Evolutionary conservation across 129 eudicot species (phyloP).

Genomic region (Flaveria linearis): DNA sequence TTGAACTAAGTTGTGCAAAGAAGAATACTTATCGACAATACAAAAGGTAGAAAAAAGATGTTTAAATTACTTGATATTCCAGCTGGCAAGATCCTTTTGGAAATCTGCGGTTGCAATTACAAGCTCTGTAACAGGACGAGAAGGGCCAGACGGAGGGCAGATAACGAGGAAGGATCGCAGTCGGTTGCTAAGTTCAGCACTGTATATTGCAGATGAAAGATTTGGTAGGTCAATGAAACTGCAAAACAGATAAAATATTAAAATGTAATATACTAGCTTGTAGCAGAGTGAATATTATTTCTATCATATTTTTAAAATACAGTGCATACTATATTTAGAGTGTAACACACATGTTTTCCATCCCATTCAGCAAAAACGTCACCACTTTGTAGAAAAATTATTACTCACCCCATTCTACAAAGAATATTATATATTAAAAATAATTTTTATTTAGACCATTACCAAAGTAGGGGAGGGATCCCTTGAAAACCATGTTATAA

Average conservation of each 20-base stretch:
- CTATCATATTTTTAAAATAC: too few relatives aligned
- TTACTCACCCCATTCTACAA: too few relatives aligned
- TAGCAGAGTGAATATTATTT: not conserved
- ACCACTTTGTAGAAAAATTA: too few relatives aligned
- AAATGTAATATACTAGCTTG: not conserved
- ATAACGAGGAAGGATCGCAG: constrained; percentile 75
- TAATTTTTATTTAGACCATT: too few relatives aligned
- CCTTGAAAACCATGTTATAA: too few relatives aligned
- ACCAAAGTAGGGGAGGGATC: not conserved
- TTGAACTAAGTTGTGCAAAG: constrained; percentile 19
- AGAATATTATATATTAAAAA: too few relatives aligned
- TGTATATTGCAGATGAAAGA: constrained; percentile 76
- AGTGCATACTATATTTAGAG: too few relatives aligned
- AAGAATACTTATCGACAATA: constrained; percentile 16
- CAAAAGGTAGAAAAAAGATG: not conserved
- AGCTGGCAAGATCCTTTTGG: constrained; percentile 76
- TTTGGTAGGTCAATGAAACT: constrained; percentile 87
- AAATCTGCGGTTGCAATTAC: constrained; percentile 83
- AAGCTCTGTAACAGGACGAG: constrained; percentile 73
- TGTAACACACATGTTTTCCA: too few relatives aligned
- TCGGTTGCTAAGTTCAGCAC: constrained; percentile 74
- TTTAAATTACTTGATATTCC: constrained; percentile 63
- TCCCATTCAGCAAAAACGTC: too few relatives aligned
- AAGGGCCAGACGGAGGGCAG: constrained; percentile 82
- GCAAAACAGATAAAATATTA: constrained; percentile 25